These are phyloP conservation scores for Hericium coralloides DNA, from an alignment of 768 basidiomycete genomes.

Conservation along the genomic window DNA sequence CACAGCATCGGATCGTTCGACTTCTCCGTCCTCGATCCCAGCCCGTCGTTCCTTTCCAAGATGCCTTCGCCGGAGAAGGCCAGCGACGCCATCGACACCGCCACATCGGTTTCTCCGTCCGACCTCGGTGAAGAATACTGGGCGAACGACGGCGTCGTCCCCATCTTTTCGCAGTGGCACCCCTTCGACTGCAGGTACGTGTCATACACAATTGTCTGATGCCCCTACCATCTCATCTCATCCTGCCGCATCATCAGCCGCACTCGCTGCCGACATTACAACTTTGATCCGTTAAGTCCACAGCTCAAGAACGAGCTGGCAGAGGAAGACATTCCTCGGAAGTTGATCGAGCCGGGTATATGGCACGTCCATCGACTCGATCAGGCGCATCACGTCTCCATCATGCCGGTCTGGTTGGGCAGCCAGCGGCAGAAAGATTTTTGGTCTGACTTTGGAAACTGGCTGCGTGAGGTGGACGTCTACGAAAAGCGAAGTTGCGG, in stretches of 20 bases:
- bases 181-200: constrained; percentile 34
- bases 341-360: constrained; percentile 23
- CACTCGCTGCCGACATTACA: not conserved
- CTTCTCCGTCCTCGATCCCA: constrained; percentile 26
- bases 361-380: constrained; percentile 33
- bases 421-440: constrained; percentile 28
- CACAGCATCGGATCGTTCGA: constrained; percentile 29
- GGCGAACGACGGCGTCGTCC: constrained; percentile 42
- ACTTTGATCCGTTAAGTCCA: not conserved
- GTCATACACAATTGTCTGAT: not conserved
- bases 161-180: constrained; percentile 44
- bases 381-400: constrained; percentile 29
- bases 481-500: too few relatives aligned
- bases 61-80: not conserved
- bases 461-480: constrained; percentile 28
- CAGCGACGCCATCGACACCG: not conserved
- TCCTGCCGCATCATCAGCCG: not conserved
- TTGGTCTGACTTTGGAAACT: constrained; percentile 30
- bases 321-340: too few relatives aligned
- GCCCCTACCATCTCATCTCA: not conserved
- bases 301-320: not conserved
- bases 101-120: not conserved
- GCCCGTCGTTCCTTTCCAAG: constrained; percentile 23
- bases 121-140: constrained; percentile 24
- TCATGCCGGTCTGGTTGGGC: constrained; percentile 31